Conservation (phyloP, 2,329 filamentous ascomycete species). For the Apiospora phragmitis region DNA sequence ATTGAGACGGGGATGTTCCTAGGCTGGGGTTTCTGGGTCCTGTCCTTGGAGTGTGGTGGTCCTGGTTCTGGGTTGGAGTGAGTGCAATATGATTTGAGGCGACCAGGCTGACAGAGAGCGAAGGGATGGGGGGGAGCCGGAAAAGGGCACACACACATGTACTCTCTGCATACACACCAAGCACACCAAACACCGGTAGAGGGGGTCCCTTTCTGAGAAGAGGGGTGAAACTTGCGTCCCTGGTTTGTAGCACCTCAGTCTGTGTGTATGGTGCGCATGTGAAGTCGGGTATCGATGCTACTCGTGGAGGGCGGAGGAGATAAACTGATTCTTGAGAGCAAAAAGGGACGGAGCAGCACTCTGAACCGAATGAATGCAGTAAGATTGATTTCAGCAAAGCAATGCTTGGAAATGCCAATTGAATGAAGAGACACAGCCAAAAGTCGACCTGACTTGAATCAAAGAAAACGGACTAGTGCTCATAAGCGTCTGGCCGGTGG, state of each 20-base stretch:
- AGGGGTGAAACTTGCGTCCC: slow-evolving; percentile 8
- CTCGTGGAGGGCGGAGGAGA: not conserved
- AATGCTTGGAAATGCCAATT: slow-evolving; percentile 4
- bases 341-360: not conserved
- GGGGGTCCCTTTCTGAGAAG: slow-evolving; percentile 2
- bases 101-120: slow-evolving; percentile 11
- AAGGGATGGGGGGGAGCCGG: not conserved
- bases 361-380: not conserved
- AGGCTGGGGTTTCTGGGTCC: slow-evolving; percentile 5
- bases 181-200: not conserved
- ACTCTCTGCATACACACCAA: not conserved
- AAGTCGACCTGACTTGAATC: slow-evolving; percentile 1
- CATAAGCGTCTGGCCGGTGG: not conserved
- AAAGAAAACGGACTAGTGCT: slow-evolving; percentile 5
- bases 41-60: not conserved
- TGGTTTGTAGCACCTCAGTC: slow-evolving; percentile 3
- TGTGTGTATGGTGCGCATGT: not conserved
- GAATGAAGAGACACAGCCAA: not conserved
- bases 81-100: slow-evolving; percentile 8
- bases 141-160: slow-evolving; percentile 1
- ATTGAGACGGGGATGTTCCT: not conserved
- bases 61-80: not conserved
- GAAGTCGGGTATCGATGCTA: not conserved
- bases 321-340: not conserved
- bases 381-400: slow-evolving; percentile 8